phyloP scores from a whole-genome alignment of 768 basidiomycete genomes.

The Boletus rubescentipes region DNA sequence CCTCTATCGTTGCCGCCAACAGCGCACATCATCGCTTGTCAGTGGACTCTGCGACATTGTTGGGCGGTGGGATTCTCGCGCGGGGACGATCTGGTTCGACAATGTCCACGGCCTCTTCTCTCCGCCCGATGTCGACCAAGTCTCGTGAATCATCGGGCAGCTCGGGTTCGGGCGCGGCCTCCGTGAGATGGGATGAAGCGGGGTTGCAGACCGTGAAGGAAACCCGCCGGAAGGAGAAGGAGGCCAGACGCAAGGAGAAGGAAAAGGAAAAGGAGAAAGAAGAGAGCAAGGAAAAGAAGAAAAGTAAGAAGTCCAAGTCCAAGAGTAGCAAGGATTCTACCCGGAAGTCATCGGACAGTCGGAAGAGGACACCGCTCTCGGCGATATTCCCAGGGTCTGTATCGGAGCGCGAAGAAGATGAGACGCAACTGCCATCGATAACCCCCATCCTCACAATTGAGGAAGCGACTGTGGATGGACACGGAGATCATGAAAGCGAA shows the following conservation, averaged over 20 bases:
- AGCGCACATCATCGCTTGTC: slow-evolving; percentile 24
- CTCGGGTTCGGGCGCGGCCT: slow-evolving; percentile 41
- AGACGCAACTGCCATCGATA: background rate
- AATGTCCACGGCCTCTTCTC: slow-evolving; percentile 42
- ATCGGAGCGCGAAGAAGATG: slow-evolving; percentile 19
- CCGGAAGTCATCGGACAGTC: slow-evolving; percentile 47
- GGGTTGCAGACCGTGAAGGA: slow-evolving; percentile 50
- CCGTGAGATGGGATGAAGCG: slow-evolving; percentile 53
- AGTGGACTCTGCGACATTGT: slow-evolving; percentile 31
- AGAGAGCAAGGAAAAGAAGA: slow-evolving; percentile 33
- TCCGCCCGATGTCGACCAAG: slow-evolving; percentile 46
- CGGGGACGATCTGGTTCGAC: slow-evolving; percentile 39
- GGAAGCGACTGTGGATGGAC: slow-evolving; percentile 54
- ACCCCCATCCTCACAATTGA: slow-evolving; percentile 43
- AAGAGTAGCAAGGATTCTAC: slow-evolving; percentile 36
- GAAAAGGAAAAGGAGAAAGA: slow-evolving; percentile 30
- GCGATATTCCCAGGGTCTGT: slow-evolving; percentile 57
- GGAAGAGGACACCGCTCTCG: slow-evolving; percentile 51
- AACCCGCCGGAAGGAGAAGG: slow-evolving; percentile 39
- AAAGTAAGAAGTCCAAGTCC: slow-evolving; percentile 29
- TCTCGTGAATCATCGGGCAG: slow-evolving; percentile 43
- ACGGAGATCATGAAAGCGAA: slow-evolving; percentile 23
- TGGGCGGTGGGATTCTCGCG: slow-evolving; percentile 32
- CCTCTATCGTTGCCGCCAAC: slow-evolving; percentile 29
- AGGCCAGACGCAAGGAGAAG: slow-evolving; percentile 36